Evolutionary conservation across 1,284 basidiomycete genomes (phyloP), one percentile per base, ranked within the genome.

Genomic region (Ganoderma lingzhi): DNA sequence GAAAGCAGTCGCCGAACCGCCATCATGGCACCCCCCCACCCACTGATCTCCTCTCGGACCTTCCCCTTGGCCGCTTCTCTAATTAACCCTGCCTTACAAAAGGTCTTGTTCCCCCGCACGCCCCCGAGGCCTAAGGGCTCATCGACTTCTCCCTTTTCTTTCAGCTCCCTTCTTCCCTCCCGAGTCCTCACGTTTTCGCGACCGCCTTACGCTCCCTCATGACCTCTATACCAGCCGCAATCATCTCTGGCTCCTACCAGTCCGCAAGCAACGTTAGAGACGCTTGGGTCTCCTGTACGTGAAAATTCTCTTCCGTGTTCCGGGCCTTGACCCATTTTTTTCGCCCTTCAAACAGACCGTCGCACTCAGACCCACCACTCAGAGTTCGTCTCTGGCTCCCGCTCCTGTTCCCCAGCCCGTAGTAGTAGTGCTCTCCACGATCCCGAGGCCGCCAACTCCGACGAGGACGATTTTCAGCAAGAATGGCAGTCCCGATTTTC

Each of bases 301-400:
- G 78, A 23, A 51, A 79, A 53, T 81, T 81, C 14, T 81, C 80
- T 80, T 51, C 68, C 80, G 70, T 45, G 37, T n/a, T 35, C 28
- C 17, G 23, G 15, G 30, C 37, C 5, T 2, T n/a, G 8, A 58
- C 55, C 48, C 48, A 35, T 64, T 62, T 45, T 62, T 55, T 44
- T 60, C 53, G 9, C 62, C 58, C 69, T 53, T 66, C 63, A 44
- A 70, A n/a, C 62, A 92, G 90, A 92, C 77, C 87, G 87, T 63
- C 86, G 90, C 51, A 80, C 88, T 3, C 88, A 91, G 76, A 89
- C 87, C 73, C 84, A 92, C 8, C 83, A 86, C 42, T 87, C 88
- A 37, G 88, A 86, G 63, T 88, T 89, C 15, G 85, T 90, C 15
- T 85, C 81, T n/a, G 78, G 84, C 35, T 83, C 86, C 8, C 77